These are phyloP conservation scores for Epicoccum sorghinum DNA, from an alignment of 2,329 filamentous ascomycete species.

Conservation along the genomic window DNA sequence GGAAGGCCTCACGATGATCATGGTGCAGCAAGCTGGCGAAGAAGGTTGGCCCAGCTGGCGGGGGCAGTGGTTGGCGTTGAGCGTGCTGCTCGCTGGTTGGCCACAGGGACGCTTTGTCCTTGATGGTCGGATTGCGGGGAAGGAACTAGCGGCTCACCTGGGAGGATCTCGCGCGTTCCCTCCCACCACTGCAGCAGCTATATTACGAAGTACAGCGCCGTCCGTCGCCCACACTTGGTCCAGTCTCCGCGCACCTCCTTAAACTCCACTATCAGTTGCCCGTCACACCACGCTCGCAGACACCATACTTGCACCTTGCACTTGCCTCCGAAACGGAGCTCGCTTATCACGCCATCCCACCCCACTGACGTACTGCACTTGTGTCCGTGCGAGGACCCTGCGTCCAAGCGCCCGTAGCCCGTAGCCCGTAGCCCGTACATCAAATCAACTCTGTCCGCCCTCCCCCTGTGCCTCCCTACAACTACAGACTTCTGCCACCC, in stretches of 20 bases:
- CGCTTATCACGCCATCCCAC: constrained; percentile 36
- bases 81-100: constrained; percentile 8
- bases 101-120: constrained; percentile 36
- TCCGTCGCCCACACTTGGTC: constrained; percentile 22
- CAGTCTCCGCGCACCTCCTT: constrained; percentile 9
- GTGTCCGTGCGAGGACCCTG: constrained; percentile 22
- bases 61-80: constrained; percentile 15
- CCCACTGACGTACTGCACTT: constrained; percentile 33
- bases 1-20: constrained; percentile 25
- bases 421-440: constrained; percentile 8
- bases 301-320: constrained; percentile 5
- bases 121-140: constrained; percentile 43
- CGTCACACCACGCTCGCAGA: constrained; percentile 22
- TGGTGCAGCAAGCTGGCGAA: constrained; percentile 26
- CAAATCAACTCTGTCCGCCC: constrained; percentile 18
- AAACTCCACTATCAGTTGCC: constrained; percentile 14
- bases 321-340: constrained; percentile 16
- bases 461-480: constrained; percentile 19
- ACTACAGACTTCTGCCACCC: constrained; percentile 6
- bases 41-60: constrained; percentile 31
- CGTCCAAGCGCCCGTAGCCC: constrained; percentile 22
- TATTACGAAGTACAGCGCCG: constrained; percentile 37
- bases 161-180: constrained; percentile 12
- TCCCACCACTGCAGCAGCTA: constrained; percentile 23
- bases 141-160: constrained; percentile 14